These are phyloP conservation scores for Daldinia vernicosa DNA, from an alignment of 495 filamentous ascomycete genomes.

Conservation along the genomic window DNA sequence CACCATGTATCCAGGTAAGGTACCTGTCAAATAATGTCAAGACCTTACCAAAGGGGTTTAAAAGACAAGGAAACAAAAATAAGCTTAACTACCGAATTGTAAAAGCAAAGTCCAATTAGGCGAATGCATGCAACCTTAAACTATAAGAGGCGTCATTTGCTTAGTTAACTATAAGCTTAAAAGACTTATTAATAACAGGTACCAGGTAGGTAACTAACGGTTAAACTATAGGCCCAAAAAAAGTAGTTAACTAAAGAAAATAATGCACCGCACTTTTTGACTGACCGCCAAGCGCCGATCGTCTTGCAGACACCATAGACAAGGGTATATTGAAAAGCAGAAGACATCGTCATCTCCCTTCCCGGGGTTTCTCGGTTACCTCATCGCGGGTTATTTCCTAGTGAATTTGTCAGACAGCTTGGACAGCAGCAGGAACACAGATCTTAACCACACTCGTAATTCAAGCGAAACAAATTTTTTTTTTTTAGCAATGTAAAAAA, in stretches of 20 bases:
- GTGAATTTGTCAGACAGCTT: background rate
- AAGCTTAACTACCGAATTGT: background rate
- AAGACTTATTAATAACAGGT: background rate
- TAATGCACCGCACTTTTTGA: background rate
- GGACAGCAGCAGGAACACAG: background rate
- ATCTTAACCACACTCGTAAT: background rate
- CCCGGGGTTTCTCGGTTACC: background rate
- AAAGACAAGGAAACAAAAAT: background rate
- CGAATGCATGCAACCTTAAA: background rate
- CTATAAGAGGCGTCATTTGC: background rate
- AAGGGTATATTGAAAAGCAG: background rate
- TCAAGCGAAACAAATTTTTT: background rate
- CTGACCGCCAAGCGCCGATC: constrained; percentile 2
- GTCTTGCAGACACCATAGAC: constrained; percentile 4
- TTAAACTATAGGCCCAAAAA: background rate
- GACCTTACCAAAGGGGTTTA: background rate
- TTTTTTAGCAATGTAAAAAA: background rate
- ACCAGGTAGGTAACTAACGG: too few species aligned
- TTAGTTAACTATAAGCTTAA: background rate
- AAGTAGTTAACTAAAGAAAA: background rate
- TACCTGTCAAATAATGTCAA: background rate
- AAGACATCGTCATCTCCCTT: background rate
- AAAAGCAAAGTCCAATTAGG: background rate
- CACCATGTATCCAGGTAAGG: background rate
- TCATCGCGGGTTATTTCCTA: background rate